These are phyloP conservation scores for Dryas octopetala DNA, from an alignment of 306 rosid genomes.

Conservation along the genomic window DNA sequence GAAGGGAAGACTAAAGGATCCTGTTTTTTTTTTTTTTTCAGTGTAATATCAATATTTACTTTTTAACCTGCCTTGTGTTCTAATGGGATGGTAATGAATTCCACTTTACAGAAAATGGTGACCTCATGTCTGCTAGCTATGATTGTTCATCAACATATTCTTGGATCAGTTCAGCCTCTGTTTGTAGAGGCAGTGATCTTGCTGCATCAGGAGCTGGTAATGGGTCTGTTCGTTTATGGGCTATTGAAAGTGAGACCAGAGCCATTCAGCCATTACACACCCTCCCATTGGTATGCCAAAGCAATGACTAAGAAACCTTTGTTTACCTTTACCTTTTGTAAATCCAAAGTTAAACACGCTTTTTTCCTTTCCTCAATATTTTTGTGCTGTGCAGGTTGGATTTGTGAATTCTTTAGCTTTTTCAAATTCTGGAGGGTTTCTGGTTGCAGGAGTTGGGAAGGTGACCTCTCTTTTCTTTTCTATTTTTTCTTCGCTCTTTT, in stretches of 20 bases:
- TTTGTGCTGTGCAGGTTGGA: slow-evolving; percentile 65
- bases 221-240: slow-evolving; percentile 80
- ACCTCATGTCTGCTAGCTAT: slow-evolving; percentile 34
- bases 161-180: slow-evolving; percentile 80
- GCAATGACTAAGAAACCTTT: slow-evolving; percentile 11
- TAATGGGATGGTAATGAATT: slow-evolving; percentile 26
- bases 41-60: not conserved
- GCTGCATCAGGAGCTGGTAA: slow-evolving; percentile 97
- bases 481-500: not conserved
- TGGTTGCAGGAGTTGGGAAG: slow-evolving; percentile 95
- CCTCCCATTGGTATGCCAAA: slow-evolving; percentile 78
- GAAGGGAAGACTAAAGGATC: not conserved
- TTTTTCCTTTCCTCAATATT: slow-evolving; percentile 2
- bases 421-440: slow-evolving; percentile 76
- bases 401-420: slow-evolving; percentile 89
- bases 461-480: slow-evolving; percentile 30
- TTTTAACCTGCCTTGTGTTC: slow-evolving; percentile 16
- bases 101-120: slow-evolving; percentile 64
- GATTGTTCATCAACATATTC: slow-evolving; percentile 54
- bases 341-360: not conserved
- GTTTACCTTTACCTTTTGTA: not conserved
- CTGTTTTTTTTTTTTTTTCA: not conserved
- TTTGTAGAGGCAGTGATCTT: slow-evolving; percentile 85
- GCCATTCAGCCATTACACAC: slow-evolving; percentile 50
- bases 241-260: slow-evolving; percentile 62